A percentile compares a stretch with the other conserved stretches of the same genome.
These are phyloP conservation scores for Kandelia obovata DNA, from an alignment of 345 rosid genomes.

Conservation along the genomic window DNA sequence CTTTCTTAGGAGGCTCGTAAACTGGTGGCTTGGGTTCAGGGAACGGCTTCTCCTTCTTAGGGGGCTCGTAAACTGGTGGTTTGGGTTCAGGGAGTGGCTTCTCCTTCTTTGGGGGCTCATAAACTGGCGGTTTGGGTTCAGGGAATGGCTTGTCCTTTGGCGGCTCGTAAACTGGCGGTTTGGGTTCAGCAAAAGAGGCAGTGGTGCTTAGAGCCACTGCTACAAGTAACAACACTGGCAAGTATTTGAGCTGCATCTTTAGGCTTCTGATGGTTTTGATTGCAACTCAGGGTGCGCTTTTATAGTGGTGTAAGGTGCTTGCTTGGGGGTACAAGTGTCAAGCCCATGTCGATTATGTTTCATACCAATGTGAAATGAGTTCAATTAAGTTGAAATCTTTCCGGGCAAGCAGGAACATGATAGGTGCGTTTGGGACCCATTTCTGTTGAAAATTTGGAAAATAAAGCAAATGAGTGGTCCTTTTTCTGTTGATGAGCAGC, in stretches of 20 bases:
- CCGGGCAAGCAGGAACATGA: background rate
- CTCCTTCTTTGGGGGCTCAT: background rate
- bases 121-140: background rate
- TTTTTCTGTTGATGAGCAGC: too few relatives aligned
- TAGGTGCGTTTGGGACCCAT: background rate
- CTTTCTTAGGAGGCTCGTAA: background rate
- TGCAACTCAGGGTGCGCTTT: background rate
- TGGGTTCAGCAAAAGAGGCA: background rate
- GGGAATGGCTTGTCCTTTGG: background rate
- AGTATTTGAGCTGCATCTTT: constrained; percentile 1
- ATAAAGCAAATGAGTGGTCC: background rate
- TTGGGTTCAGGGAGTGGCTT: constrained; percentile 2
- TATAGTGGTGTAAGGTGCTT: background rate
- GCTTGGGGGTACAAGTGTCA: background rate
- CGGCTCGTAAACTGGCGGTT: background rate
- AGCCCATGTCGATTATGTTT: background rate
- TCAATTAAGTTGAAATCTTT: background rate
- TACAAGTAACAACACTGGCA: constrained; percentile 3
- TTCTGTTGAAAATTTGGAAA: background rate
- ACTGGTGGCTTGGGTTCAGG: background rate
- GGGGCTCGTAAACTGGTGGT: background rate
- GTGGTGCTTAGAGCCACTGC: constrained; percentile 9
- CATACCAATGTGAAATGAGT: background rate
- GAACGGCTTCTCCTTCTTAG: background rate
- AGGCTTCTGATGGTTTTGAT: background rate